phyloP scores from a whole-genome alignment of 257 asterid genomes.

The Linaria vulgaris region DNA sequence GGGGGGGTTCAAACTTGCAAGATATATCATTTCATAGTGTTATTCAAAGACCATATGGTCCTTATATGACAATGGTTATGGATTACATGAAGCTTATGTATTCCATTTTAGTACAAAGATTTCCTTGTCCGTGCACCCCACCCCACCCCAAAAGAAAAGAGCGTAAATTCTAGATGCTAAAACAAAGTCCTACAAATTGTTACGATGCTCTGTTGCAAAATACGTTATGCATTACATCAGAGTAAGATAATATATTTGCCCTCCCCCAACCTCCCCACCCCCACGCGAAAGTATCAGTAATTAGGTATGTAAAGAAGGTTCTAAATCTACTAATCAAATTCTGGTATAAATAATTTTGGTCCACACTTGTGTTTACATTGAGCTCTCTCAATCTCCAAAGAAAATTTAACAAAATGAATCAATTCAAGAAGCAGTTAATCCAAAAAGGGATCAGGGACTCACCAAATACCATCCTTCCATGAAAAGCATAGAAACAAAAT shows the following conservation, averaged over 20 bases:
- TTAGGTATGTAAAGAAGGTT: too few species aligned
- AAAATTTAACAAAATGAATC: conserved; percentile 2
- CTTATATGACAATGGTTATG: neutral
- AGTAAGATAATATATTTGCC: too few species aligned
- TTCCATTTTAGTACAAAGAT: neutral
- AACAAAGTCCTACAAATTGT: conserved; percentile 9
- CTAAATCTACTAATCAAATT: too few species aligned
- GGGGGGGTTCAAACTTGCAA: neutral
- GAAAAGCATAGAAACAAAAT: conserved; percentile 1
- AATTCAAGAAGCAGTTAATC: neutral
- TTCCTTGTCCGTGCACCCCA: neutral
- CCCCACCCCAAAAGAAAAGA: neutral
- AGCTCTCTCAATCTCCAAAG: neutral
- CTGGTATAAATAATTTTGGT: neutral
- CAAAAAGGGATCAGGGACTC: conserved; percentile 5
- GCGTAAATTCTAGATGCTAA: conserved; percentile 12
- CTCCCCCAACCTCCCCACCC: too few species aligned
- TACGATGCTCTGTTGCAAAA: neutral
- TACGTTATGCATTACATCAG: too few species aligned
- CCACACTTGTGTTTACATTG: conserved; percentile 1
- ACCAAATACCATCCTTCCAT: conserved; percentile 5
- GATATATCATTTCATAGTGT: neutral
- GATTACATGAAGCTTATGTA: neutral
- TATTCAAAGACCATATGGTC: neutral
- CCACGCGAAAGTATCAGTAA: too few species aligned